phyloP scores from a whole-genome alignment of 257 asterid species.

The Nicotiana benthamiana region DNA sequence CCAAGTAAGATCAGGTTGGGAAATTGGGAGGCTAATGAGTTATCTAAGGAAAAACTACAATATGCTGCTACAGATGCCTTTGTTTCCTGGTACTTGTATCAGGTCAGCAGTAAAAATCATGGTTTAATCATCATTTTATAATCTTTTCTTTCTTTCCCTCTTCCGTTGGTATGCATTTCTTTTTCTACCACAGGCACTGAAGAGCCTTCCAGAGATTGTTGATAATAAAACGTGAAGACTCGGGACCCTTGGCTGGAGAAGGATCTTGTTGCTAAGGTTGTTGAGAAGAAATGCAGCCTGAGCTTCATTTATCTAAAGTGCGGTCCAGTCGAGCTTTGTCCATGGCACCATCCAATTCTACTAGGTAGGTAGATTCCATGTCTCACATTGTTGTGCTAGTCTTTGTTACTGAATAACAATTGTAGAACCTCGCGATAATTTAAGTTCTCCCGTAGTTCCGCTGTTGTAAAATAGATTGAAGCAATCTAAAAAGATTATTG shows the following conservation, averaged over 20 bases:
- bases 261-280: neutral
- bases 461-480: neutral
- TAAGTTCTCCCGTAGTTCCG: neutral
- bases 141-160: neutral
- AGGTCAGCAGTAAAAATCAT: slow-evolving; percentile 36
- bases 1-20: slow-evolving; percentile 64
- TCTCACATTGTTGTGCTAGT: neutral
- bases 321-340: neutral
- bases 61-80: slow-evolving; percentile 96
- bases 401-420: neutral
- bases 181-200: slow-evolving; percentile 41
- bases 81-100: slow-evolving; percentile 70
- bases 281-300: neutral
- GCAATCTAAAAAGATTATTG: neutral
- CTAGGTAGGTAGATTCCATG: neutral
- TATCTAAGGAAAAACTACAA: slow-evolving; percentile 54
- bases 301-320: neutral
- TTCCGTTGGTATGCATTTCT: neutral
- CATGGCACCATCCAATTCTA: neutral
- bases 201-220: slow-evolving; percentile 39
- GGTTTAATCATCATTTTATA: neutral
- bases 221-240: slow-evolving; percentile 20
- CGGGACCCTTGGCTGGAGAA: slow-evolving; percentile 1
- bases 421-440: neutral
- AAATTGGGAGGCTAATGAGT: slow-evolving; percentile 73